Conservation (phyloP, 148 eudicot species). For the Nepenthes mirabilis region DNA sequence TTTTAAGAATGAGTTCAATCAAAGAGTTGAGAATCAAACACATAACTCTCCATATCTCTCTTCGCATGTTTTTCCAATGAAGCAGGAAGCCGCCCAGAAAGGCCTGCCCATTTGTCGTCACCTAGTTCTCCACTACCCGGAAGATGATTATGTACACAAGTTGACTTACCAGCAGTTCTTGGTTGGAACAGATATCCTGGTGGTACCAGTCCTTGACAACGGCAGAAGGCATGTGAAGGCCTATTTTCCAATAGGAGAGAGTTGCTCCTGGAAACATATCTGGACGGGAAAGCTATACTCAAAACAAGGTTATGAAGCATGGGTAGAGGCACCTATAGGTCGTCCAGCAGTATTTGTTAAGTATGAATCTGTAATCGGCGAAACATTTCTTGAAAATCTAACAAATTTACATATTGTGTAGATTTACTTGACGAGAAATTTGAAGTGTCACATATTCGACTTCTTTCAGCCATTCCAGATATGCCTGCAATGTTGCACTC, state of each 20-base stretch:
- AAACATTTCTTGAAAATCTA: slow-evolving; percentile 57
- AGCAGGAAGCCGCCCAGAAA: slow-evolving; percentile 79
- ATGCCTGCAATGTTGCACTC: too few relatives aligned
- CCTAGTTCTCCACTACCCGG: slow-evolving; percentile 83
- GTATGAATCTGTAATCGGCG: slow-evolving; percentile 51
- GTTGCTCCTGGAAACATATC: slow-evolving; percentile 65
- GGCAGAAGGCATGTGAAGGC: slow-evolving; percentile 55
- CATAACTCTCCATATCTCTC: not conserved
- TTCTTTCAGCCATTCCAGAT: not conserved
- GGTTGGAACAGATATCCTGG: slow-evolving; percentile 82
- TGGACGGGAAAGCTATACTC: slow-evolving; percentile 68
- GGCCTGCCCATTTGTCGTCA: slow-evolving; percentile 94
- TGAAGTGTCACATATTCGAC: not conserved
- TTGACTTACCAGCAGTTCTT: slow-evolving; percentile 80
- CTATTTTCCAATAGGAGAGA: slow-evolving; percentile 74
- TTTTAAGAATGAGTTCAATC: not conserved
- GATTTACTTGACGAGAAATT: not conserved
- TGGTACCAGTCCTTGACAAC: slow-evolving; percentile 83
- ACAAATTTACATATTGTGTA: slow-evolving; percentile 32
- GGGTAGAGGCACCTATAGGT: slow-evolving; percentile 74
- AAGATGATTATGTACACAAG: slow-evolving; percentile 64
- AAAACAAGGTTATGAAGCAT: slow-evolving; percentile 47
- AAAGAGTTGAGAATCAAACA: slow-evolving; percentile 1
- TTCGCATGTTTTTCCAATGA: not conserved
- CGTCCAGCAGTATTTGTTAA: slow-evolving; percentile 87